These are phyloP conservation scores for Phytophthora pisi DNA, from an alignment of 352 stramenopile species.

Conservation along the genomic window DNA sequence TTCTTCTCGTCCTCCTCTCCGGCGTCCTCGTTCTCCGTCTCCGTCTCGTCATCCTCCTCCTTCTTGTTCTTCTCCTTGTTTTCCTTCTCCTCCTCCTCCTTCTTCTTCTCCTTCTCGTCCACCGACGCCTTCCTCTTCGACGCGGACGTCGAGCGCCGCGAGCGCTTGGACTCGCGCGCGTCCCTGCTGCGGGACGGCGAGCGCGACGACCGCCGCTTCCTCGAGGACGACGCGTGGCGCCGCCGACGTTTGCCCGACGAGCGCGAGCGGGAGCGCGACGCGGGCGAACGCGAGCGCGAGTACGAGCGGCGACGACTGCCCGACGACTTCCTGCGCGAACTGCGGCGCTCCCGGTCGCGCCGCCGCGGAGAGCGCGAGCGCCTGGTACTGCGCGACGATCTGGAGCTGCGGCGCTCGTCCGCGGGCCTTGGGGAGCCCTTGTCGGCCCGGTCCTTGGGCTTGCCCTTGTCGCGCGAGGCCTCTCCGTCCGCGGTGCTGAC, in stretches of 20 bases:
- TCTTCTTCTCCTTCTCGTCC: too few species aligned
- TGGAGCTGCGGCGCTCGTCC: constrained; percentile 27
- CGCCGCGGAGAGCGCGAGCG: constrained; percentile 38
- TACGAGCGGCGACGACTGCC: constrained; percentile 42
- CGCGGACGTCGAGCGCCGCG: constrained; percentile 20
- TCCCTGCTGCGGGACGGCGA: constrained; percentile 27
- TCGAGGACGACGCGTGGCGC: constrained; percentile 34
- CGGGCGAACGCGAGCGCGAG: constrained; percentile 36
- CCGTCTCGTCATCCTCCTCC: constrained; percentile 7
- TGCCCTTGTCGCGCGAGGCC: constrained; percentile 8
- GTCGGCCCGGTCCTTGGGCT: constrained; percentile 31
- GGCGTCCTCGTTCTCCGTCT: constrained; percentile 1
- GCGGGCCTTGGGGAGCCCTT: constrained; percentile 27
- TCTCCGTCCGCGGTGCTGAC: constrained; percentile 25
- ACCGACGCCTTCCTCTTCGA: too few species aligned
- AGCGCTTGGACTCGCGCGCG: constrained; percentile 33
- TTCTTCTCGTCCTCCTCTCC: constrained; percentile 25
- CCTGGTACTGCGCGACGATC: constrained; percentile 10
- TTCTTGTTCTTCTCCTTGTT: constrained; percentile 17
- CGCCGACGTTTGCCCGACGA: constrained; percentile 41
- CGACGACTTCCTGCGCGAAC: constrained; percentile 38
- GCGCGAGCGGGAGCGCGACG: constrained; percentile 33
- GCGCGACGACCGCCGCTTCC: constrained; percentile 30
- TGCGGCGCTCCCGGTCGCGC: constrained; percentile 44
- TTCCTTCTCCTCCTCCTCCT: too few species aligned